Base-by-base conservation (phyloP, 2,329 filamentous ascomycete genomes). In the Macrophomina phaseolina region DNA sequence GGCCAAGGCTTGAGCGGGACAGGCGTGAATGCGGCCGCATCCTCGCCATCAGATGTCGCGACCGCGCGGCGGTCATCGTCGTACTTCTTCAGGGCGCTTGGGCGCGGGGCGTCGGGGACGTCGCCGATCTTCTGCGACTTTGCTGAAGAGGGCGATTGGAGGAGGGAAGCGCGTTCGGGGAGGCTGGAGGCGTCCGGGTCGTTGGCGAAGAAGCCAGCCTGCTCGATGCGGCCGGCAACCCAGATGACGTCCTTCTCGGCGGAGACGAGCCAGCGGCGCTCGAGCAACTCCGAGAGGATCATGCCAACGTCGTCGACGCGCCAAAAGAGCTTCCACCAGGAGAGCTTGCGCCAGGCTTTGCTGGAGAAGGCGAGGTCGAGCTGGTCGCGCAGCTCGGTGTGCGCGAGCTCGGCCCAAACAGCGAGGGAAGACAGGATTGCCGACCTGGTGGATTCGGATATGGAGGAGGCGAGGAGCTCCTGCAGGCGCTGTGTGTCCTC, bases 241-340 rank as follows among this genome's bases (percentile, higher is more conserved):
- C 90, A 97, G 55, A 97, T 90, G n/a, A 93, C 86, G 65, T 89
- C 90, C 71, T 90, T 89, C 77, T 97, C 94, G 0, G 94, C 90
- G 3, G 86, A 86, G 0, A 89, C 86, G 3, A 99, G 85, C 82
- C 96, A 98, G 6, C 87, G 85, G 69, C 89, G 89, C 68, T 87
- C 86, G 3, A 97, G 82, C 68, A 97, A 90, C 71, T 95, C 91
- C 0, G 89, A 87, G 2, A 91, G 89, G 65, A 97, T 89, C 85
- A 94, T 91, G 2, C 89, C 88, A 11, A 97, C 92, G 73, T 97
- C 94, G 75, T 98, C 94, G 30, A 95, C 93, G 23, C 93, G 89
- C 93, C 93, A 97, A 75, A 97, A 93, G 0, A 98, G 85, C 77
- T 97, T 97, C 91, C 93, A 97, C 94, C 94, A 98, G 16, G 89